These are phyloP conservation scores for Wickerhamomyces ciferrii DNA, from an alignment of 805 yeast species.

Conservation along the genomic window DNA sequence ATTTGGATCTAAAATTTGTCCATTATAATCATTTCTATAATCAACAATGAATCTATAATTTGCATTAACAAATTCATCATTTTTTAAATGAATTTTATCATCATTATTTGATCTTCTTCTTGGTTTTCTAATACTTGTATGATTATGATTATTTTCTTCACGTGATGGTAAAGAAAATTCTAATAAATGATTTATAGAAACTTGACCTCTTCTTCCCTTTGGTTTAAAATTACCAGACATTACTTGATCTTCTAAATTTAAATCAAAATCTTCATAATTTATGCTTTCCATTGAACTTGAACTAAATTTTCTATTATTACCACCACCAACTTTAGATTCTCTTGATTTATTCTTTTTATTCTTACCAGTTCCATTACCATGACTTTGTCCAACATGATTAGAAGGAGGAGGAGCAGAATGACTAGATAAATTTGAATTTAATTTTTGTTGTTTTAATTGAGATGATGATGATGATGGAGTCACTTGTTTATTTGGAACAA, in stretches of 20 bases:
- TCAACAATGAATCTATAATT: slow-evolving; percentile 83
- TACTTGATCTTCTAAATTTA: slow-evolving; percentile 30
- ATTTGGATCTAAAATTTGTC: slow-evolving; percentile 71
- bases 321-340: not conserved
- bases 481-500: slow-evolving; percentile 11
- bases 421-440: slow-evolving; percentile 11
- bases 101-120: slow-evolving; percentile 23
- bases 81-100: slow-evolving; percentile 44
- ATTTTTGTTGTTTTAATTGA: slow-evolving; percentile 1
- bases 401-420: slow-evolving; percentile 14
- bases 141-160: slow-evolving; percentile 14
- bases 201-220: slow-evolving; percentile 35
- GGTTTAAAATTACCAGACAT: slow-evolving; percentile 25
- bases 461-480: not conserved
- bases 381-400: no score
- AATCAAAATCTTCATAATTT: slow-evolving; percentile 18
- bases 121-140: slow-evolving; percentile 6
- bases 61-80: slow-evolving; percentile 73
- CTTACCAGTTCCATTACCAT: not conserved
- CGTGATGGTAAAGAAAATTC: slow-evolving; percentile 48
- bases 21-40: slow-evolving; percentile 44
- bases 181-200: slow-evolving; percentile 60
- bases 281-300: not conserved
- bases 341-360: not conserved
- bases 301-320: not conserved